Percentiles rank a stretch among this genome's conserved stretches.
phyloP scores from a whole-genome alignment of 1,284 basidiomycete species.

The Cryptococcus depauperatus region DNA sequence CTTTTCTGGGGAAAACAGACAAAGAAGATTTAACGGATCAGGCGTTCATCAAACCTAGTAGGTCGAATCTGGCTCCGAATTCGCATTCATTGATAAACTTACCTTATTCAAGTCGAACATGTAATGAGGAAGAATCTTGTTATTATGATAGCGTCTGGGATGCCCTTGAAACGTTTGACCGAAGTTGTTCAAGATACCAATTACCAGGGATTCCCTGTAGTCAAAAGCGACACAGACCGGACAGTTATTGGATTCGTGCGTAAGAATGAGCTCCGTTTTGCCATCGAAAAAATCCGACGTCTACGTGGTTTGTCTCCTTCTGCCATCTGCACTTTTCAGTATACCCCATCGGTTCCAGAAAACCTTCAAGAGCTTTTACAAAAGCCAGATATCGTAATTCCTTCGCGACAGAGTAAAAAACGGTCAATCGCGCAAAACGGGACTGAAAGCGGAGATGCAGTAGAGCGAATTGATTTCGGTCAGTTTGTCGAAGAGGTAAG shows the following conservation, averaged over 20 bases:
- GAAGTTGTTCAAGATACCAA: slow-evolving; percentile 58
- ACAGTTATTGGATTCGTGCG: slow-evolving; percentile 83
- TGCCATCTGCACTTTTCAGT: slow-evolving; percentile 63
- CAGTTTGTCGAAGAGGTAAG: slow-evolving; percentile 85
- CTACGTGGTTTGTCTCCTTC: slow-evolving; percentile 56
- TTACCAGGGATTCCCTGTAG: slow-evolving; percentile 88
- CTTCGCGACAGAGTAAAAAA: slow-evolving; percentile 8
- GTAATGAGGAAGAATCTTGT: slow-evolving; percentile 80
- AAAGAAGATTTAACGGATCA: slow-evolving; percentile 82
- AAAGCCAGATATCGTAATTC: slow-evolving; percentile 31
- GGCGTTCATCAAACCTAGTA: slow-evolving; percentile 79
- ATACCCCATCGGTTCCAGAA: slow-evolving; percentile 24
- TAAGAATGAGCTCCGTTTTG: slow-evolving; percentile 73
- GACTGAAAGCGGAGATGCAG: slow-evolving; percentile 25
- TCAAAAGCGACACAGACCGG: slow-evolving; percentile 50
- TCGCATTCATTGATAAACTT: slow-evolving; percentile 3
- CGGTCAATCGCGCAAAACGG: slow-evolving; percentile 2
- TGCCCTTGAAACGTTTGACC: slow-evolving; percentile 60
- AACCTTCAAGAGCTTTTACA: slow-evolving; percentile 12
- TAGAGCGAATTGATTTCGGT: slow-evolving; percentile 60
- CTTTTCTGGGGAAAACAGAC: slow-evolving; percentile 75
- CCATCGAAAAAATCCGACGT: slow-evolving; percentile 67
- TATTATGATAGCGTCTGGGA: slow-evolving; percentile 64
- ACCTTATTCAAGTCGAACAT: slow-evolving; percentile 57
- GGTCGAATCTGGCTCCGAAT: slow-evolving; percentile 9